Base-by-base conservation (phyloP, 352 stramenopile species). In the Paralagenidium karlingii region DNA sequence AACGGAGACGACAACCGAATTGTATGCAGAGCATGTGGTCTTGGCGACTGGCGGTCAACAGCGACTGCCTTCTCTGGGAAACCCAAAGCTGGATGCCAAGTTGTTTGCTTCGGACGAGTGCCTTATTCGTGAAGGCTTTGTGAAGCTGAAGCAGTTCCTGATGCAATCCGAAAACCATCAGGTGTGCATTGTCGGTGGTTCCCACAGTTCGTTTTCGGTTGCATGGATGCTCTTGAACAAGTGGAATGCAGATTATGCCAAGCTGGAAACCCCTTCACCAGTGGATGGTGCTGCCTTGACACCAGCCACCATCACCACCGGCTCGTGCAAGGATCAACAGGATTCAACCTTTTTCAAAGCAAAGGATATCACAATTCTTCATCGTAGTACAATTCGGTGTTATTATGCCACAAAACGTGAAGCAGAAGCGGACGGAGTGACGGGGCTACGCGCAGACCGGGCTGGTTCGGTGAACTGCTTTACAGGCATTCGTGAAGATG, bases 401-500 rank as follows among this genome's bases (percentile, higher is more conserved):
- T 93, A 79, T 45, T 93, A 92, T 44, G 51, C 40, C 2, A 76
- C 70, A 1, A 66, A 68, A 34, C 85, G 84, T 41, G 75, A 92
- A 21, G 82, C 82, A 2, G 73, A 92, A 38, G 58, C 55, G 1
- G 78, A 92, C 15, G 59, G 63, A 22, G 77, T 61, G 0, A 62
- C 75, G 31, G 60, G 55, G 8, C 80, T 58, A 43, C 63, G 60
- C 26, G 48, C 60, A 0, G 70, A 91, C 31, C 64, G 71, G 6
- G 63, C 54, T 0, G 82, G 80, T 0, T 82, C 76, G 16, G 55
- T 93, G 24, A 86, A 93, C 48, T 85, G 77, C 9, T 94, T 94
- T 45, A 86, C 67, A 0, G 82, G 82, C 0, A 43, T 94, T 7
- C 66, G 80, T 2, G 78, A 86, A 44, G 76, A 94, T 32, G 74